Evolutionary conservation across 2,329 filamentous ascomycete genomes (phyloP), one percentile per base, ranked within the genome.

Genomic region (Annulohypoxylon truncatum): DNA sequence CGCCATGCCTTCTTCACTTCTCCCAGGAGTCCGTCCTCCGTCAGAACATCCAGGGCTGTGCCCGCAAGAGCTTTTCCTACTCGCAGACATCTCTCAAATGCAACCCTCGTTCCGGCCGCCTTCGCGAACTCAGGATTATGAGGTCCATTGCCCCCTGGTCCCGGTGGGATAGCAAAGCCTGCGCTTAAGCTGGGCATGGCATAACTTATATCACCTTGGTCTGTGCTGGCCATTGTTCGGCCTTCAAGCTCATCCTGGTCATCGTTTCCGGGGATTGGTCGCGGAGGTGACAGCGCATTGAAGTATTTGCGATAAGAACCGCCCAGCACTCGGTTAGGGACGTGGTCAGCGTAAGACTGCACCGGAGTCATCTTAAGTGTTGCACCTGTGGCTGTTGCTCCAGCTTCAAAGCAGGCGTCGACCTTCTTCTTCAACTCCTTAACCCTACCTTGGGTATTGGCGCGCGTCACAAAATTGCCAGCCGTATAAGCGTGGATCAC

Each of bases 131-230:
- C 81, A 0, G 82, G 81, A 6, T 81, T 89, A 64, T 86, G 86
- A 15, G 85, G 85, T 0, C 83, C 82, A 10, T 75, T 76, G 0
- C 80, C 80, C 1, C 79, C 78, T 2, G 78, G 77, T 0, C 82
- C 81, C 2, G 84, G 80, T 13, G 77, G 78, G 61, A 88, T 86
- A 24, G 79, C 79, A 71, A 88, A 89, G 5, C 82, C 82, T 0
- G 81, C 78, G 59, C 80, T 84, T 35, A 89, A 73, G 56, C 83
- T 85, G 38, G 87, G 87, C 79, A 88, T 81, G 0, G 80, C 83
- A 70, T 89, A 84, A 68, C 83, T 87, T 57, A 89, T 75, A 66
- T 89, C 82, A 0, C 87, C 87, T 76, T 88, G 85, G 71, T 89
- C 87, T 0, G 85, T 88, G 67, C 84, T 87, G 3, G 86, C 86